A percentile compares a stretch with the other conserved stretches of the same genome.
Conservation (phyloP, 208 protist species). For the Leishmania guyanensis region DNA sequence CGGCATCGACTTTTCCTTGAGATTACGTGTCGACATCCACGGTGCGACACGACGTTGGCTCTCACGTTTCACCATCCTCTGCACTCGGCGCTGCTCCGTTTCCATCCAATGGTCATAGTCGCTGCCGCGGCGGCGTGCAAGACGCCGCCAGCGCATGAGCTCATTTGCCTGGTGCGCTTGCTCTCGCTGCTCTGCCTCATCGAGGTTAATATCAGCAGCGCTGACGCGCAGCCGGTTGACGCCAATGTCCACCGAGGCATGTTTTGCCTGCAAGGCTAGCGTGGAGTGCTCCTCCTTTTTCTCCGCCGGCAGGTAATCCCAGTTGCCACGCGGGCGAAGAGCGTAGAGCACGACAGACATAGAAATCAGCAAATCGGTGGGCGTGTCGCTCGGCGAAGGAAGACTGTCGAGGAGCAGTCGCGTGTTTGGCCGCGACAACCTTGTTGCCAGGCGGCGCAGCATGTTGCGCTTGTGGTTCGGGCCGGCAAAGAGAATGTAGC, state of each 20-base stretch:
- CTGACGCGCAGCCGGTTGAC: constrained; percentile 68
- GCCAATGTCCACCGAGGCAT: constrained; percentile 69
- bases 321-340: constrained; percentile 72
- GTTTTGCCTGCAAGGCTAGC: constrained; percentile 50
- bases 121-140: constrained; percentile 38
- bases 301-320: constrained; percentile 80
- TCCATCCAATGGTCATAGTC: constrained; percentile 89
- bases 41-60: constrained; percentile 35
- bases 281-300: constrained; percentile 36
- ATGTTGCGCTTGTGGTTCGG: constrained; percentile 87
- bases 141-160: constrained; percentile 69
- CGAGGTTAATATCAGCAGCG: constrained; percentile 60
- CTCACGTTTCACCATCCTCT: constrained; percentile 56
- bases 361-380: constrained; percentile 60
- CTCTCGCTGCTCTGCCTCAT: constrained; percentile 78
- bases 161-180: constrained; percentile 63
- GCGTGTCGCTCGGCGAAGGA: constrained; percentile 27
- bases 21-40: constrained; percentile 36
- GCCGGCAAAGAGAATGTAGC: constrained; percentile 83
- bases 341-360: constrained; percentile 78
- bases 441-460: constrained; percentile 44
- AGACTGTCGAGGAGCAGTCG: constrained; percentile 69
- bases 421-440: constrained; percentile 49
- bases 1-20: constrained; percentile 43
- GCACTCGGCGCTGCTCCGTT: constrained; percentile 68